A percentile compares a stretch with the other conserved stretches of the same genome.
phyloP scores from a whole-genome alignment of 768 basidiomycete species.

The Tulasnella sp. region DNA sequence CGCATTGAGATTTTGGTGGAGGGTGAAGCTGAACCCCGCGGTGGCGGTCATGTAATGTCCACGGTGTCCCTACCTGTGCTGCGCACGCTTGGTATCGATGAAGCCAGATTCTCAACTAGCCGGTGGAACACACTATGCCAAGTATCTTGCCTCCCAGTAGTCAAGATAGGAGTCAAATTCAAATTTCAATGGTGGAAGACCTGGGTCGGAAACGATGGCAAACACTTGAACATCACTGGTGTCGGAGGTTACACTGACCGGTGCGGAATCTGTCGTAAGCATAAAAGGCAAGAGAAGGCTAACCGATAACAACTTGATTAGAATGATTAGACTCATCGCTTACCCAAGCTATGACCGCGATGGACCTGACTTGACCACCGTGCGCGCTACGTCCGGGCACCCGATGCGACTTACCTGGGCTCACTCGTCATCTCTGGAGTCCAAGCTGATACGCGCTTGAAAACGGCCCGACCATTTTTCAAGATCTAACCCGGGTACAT shows the following conservation, averaged over 20 bases:
- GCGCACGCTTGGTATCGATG: conserved; percentile 36
- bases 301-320: background rate
- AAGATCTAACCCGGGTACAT: conserved; percentile 40
- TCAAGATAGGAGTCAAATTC: conserved; percentile 44
- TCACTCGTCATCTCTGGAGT: conserved; percentile 36
- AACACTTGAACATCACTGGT: conserved; percentile 39
- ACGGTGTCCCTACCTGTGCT: conserved; percentile 40
- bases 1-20: background rate
- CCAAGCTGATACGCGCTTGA: conserved; percentile 32
- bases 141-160: conserved; percentile 38
- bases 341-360: conserved; percentile 44
- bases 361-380: conserved; percentile 33
- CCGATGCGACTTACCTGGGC: conserved; percentile 43
- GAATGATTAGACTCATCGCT: conserved; percentile 41
- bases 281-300: background rate
- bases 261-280: conserved; percentile 32
- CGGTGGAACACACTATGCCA: conserved; percentile 41
- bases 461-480: conserved; percentile 33
- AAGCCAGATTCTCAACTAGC: conserved; percentile 33
- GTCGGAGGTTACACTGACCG: conserved; percentile 46
- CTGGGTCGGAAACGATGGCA: background rate
- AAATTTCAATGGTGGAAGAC: conserved; percentile 41
- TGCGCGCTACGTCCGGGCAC: conserved; percentile 45
- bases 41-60: conserved; percentile 37
- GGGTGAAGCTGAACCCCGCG: background rate